Evolutionary conservation across 1,284 basidiomycete genomes (phyloP).

Genomic region (Ganoderma resinaceum): DNA sequence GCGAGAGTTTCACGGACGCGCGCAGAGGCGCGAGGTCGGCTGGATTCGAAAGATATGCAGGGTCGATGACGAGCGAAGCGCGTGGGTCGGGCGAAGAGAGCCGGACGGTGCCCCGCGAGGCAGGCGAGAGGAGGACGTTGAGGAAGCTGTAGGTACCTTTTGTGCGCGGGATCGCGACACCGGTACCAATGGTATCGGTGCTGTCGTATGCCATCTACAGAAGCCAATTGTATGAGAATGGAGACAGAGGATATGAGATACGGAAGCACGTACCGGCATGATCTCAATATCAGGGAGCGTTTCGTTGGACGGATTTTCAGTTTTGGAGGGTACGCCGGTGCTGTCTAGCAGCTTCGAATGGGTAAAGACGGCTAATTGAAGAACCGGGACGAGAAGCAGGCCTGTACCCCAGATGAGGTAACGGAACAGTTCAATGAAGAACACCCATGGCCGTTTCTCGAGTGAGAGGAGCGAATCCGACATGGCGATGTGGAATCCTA

Average conservation of each 20-base stretch:
- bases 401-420: constrained; percentile 43
- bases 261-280: constrained; percentile 38
- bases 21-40: constrained; percentile 44
- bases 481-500: constrained; percentile 35
- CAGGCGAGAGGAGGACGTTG: constrained; percentile 40
- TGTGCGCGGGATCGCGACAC: constrained; percentile 20
- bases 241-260: neutral
- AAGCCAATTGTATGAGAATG: constrained; percentile 26
- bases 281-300: constrained; percentile 47
- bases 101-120: constrained; percentile 42
- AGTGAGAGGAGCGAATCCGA: constrained; percentile 37
- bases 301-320: constrained; percentile 30
- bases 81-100: constrained; percentile 46
- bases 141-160: constrained; percentile 41
- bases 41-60: constrained; percentile 45
- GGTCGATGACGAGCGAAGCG: constrained; percentile 47
- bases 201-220: constrained; percentile 37
- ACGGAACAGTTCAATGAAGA: constrained; percentile 39
- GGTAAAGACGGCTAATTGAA: constrained; percentile 41
- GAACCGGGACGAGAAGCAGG: constrained; percentile 39
- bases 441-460: constrained; percentile 34
- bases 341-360: constrained; percentile 37
- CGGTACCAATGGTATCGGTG: constrained; percentile 19
- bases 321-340: constrained; percentile 27
- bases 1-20: constrained; percentile 46